Conservation (phyloP, 345 rosid genomes). For the Durio zibethinus region DNA sequence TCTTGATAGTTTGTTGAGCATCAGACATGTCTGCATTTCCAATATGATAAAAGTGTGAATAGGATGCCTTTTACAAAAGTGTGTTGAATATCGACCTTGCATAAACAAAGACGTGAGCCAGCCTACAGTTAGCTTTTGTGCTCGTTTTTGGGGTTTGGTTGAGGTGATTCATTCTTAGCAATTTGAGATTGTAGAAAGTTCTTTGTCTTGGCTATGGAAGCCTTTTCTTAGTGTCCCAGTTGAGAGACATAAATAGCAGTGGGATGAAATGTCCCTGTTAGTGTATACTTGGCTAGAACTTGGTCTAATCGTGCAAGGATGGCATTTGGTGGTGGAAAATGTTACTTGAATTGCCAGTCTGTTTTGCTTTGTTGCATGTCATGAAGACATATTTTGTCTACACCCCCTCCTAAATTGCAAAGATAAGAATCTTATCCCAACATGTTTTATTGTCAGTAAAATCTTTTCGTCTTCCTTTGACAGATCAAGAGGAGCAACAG, state of each 20-base stretch:
- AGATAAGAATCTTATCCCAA: neutral
- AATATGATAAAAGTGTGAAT: neutral
- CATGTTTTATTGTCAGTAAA: neutral
- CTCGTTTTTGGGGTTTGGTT: neutral
- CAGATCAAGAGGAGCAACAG: conserved; percentile 31
- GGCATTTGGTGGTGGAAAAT: neutral
- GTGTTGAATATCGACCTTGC: neutral
- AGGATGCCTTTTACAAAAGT: neutral
- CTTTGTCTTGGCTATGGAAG: neutral
- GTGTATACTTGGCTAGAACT: neutral
- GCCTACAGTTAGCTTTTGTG: neutral
- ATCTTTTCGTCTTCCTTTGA: neutral
- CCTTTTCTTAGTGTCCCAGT: neutral
- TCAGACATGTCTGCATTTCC: neutral
- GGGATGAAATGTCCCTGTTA: neutral
- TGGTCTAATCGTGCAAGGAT: neutral
- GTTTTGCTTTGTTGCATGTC: neutral
- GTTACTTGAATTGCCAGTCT: neutral
- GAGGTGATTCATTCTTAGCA: neutral
- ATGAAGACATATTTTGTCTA: conserved; percentile 2
- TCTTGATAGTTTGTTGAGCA: conserved; percentile 1
- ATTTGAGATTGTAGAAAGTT: neutral
- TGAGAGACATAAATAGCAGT: neutral
- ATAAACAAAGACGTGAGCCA: neutral
- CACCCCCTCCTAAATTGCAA: neutral